These are phyloP conservation scores for Adansonia gregorii DNA, from an alignment of 441 rosid species.

Conservation along the genomic window DNA sequence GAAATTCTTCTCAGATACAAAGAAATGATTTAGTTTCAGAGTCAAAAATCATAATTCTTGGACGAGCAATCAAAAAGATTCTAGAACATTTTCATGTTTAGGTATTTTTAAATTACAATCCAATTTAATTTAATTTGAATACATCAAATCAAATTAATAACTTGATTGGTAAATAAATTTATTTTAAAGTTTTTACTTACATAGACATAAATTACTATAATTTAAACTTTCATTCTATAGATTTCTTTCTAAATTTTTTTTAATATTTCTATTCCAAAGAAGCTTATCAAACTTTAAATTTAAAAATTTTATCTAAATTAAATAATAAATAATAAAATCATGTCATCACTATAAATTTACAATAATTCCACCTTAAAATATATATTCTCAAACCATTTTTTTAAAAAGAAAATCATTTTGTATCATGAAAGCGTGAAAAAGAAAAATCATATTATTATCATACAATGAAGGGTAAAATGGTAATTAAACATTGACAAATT, in stretches of 20 bases:
- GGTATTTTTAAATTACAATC: too few relatives aligned
- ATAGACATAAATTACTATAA: background rate
- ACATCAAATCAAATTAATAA: too few relatives aligned
- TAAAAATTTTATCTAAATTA: background rate
- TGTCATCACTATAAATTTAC: background rate
- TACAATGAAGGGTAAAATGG: conserved; percentile 3
- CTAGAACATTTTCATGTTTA: too few relatives aligned
- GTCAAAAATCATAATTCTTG: too few relatives aligned
- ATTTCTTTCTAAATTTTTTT: background rate
- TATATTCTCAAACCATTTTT: background rate
- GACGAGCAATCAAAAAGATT: too few relatives aligned
- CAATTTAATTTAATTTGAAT: too few relatives aligned
- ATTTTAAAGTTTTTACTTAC: background rate
- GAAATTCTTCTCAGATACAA: too few relatives aligned
- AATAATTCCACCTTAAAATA: background rate
- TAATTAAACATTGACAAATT: background rate
- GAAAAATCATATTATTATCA: background rate
- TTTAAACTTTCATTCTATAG: background rate
- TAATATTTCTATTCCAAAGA: background rate
- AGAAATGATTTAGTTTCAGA: too few relatives aligned
- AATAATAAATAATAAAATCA: background rate
- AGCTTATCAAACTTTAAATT: background rate
- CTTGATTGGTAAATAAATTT: too few relatives aligned
- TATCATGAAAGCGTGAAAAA: background rate
- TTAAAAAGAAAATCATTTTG: background rate